Evolutionary conservation across 495 filamentous ascomycete species (phyloP), one percentile per base, ranked within the genome.

Genomic region (Penicillium odoratum): DNA sequence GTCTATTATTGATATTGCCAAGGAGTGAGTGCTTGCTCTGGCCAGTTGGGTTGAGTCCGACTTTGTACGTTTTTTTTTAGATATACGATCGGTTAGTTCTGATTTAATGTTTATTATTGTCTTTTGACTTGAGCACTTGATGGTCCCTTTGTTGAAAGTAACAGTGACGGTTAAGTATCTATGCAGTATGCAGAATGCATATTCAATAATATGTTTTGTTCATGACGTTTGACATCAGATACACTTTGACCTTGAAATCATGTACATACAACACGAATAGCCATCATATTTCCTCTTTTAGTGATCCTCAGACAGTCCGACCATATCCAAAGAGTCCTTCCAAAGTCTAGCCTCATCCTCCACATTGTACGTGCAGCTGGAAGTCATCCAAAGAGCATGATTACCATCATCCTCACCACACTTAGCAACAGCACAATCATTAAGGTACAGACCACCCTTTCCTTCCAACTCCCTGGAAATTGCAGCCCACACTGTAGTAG

Each of bases 401-500:
- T 54, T 42, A 36, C 48, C 57, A 50, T 58, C 52, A 26, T 63
- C 55, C 0, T 47, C 51, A 36, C 55, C 62, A 31, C 26, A 60
- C n/a, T 48, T 50, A 36, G 69, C 66, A 54, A 68, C 62, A 15
- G 53, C 56, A 47, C 53, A 59, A 43, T 76, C 69, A 51, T 72
- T 72, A 40, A 80, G 62, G 64, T 81, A 78, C 38, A 74, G 67
- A 0, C 81, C 77, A 56, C 79, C 78, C 29, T 72, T 67, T 2
- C 63, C 67, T 54, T 74, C 70, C 59, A 65, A 59, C 30, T 74
- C 68, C 53, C 59, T 75, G 4, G 60, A 71, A 49, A 73, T 69
- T 56, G 69, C 74, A 40, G 68, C 83, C 48, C 64, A 72, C 59
- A 75, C 72, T 44, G 71, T 79, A 11, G 81, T 84, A 4, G 81